A percentile compares a stretch with the other conserved stretches of the same genome.
Evolutionary conservation across 2,329 filamentous ascomycete genomes (phyloP).

Genomic region (Beauveria australis): DNA sequence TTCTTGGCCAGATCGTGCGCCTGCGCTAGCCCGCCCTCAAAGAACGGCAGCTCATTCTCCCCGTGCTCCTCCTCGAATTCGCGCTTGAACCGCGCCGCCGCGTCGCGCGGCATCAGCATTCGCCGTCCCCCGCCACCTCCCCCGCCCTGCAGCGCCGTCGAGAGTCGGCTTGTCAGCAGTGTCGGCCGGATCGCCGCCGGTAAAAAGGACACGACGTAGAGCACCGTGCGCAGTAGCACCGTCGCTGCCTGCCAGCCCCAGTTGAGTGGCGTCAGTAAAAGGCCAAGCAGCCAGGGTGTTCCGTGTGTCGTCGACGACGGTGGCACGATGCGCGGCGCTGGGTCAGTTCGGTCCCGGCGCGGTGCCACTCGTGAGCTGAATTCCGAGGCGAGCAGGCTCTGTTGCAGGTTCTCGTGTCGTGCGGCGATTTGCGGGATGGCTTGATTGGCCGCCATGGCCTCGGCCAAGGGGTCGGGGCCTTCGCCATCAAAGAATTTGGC

Average conservation of each 20-base stretch:
- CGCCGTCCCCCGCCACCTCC: slow-evolving; percentile 61
- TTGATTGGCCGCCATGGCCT: slow-evolving; percentile 56
- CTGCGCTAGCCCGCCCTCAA: slow-evolving; percentile 84
- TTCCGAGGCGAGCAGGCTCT: slow-evolving; percentile 38
- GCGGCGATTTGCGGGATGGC: slow-evolving; percentile 53
- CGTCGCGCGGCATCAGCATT: slow-evolving; percentile 76
- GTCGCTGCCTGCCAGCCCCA: slow-evolving; percentile 66
- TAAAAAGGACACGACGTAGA: slow-evolving; percentile 73
- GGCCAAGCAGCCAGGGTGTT: slow-evolving; percentile 65
- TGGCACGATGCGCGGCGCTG: slow-evolving; percentile 80
- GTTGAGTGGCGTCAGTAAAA: slow-evolving; percentile 76
- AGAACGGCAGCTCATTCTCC: slow-evolving; percentile 61
- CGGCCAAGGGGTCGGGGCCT: slow-evolving; percentile 69
- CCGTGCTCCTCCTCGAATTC: slow-evolving; percentile 96
- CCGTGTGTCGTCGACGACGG: slow-evolving; percentile 60
- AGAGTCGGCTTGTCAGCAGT: slow-evolving; percentile 44
- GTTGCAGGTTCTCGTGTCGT: slow-evolving; percentile 67
- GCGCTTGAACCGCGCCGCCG: slow-evolving; percentile 77
- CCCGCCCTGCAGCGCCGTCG: slow-evolving; percentile 48
- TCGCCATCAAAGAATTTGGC: slow-evolving; percentile 98
- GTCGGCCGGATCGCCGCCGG: slow-evolving; percentile 55
- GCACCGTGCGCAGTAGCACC: slow-evolving; percentile 61
- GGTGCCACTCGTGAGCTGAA: slow-evolving; percentile 18
- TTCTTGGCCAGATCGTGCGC: slow-evolving; percentile 84
- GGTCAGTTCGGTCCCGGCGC: slow-evolving; percentile 38